phyloP scores from a whole-genome alignment of 352 stramenopile genomes.

The Phytophthora idaei region DNA sequence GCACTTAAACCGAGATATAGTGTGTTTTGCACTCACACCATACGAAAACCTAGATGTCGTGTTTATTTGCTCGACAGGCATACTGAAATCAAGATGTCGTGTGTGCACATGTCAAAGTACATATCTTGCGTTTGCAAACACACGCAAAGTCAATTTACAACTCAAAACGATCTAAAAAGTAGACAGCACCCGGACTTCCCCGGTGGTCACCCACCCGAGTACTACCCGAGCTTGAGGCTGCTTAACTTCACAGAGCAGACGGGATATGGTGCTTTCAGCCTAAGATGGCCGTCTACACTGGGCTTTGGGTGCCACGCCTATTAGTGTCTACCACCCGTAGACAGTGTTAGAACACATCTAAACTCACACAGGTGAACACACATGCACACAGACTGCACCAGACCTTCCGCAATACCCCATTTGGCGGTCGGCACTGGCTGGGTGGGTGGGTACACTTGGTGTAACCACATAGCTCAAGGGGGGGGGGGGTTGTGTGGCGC shows the following conservation, averaged over 20 bases:
- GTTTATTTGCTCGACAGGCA: neutral
- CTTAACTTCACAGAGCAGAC: slow-evolving; percentile 17
- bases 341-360: neutral
- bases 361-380: neutral
- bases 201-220: slow-evolving; percentile 16
- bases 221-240: slow-evolving; percentile 3
- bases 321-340: neutral
- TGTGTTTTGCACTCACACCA: neutral
- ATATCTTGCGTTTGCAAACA: neutral
- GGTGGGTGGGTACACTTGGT: neutral
- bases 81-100: neutral
- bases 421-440: neutral
- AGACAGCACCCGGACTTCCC: slow-evolving; percentile 17
- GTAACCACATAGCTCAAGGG: neutral
- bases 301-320: neutral
- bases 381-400: neutral
- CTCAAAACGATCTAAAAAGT: slow-evolving; percentile 2
- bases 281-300: slow-evolving; percentile 13
- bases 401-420: neutral
- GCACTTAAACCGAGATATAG: too few relatives aligned
- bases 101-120: neutral
- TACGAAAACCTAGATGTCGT: neutral
- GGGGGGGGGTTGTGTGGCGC: neutral
- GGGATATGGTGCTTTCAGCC: slow-evolving; percentile 21
- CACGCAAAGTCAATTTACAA: neutral